Base-by-base conservation (phyloP, 2,329 filamentous ascomycete genomes). In the Decorospora gaudefroyi region DNA sequence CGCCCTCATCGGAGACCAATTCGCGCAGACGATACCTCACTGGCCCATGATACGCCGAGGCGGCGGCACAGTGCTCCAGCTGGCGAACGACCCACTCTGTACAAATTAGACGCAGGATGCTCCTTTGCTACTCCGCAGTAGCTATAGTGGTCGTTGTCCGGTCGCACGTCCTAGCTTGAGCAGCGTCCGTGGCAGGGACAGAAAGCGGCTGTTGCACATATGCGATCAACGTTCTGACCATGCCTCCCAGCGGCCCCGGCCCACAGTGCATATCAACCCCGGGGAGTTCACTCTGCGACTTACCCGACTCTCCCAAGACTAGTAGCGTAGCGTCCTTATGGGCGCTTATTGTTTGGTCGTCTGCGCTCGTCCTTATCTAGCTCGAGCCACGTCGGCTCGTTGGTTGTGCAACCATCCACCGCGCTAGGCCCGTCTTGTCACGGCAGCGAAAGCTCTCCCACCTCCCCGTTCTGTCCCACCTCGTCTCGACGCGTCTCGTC, bases 51-150 rank as follows among this genome's bases (percentile, higher is more conserved):
- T 32, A 54, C 59, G 59, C 59, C 55, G 41, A 37, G 36, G 39
- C 30, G 38, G 54, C 47, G 60, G 58, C 60, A 57, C 61, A 39
- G 60, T 41, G 51, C 47, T 29, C 49, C 51, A 51, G 57, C 47
- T 51, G 42, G 36, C 42, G 22, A 42, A 40, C 22, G 43, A 49
- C 42, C 55, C 46, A 37, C 17, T 39, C 31, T 53, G 29, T 25
- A 28, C 33, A n/a, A 34, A 57, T 56, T 67, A 66, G 59, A 61
- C 64, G 64, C 65, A 66, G 38, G 41, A 36, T 30, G 35, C 37
- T 57, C 55, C 45, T 53, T 44, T 42, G 60, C 53, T 53, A n/a
- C n/a, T n/a, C n/a, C n/a, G n/a, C n/a, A n/a, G n/a, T n/a, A 55
- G 54, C 48, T 51, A 60, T 59, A 59, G 61, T 57, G 49, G 42